Base-by-base conservation (phyloP, 192 early-diverging fungal species). In the Backusella tuberculispora region DNA sequence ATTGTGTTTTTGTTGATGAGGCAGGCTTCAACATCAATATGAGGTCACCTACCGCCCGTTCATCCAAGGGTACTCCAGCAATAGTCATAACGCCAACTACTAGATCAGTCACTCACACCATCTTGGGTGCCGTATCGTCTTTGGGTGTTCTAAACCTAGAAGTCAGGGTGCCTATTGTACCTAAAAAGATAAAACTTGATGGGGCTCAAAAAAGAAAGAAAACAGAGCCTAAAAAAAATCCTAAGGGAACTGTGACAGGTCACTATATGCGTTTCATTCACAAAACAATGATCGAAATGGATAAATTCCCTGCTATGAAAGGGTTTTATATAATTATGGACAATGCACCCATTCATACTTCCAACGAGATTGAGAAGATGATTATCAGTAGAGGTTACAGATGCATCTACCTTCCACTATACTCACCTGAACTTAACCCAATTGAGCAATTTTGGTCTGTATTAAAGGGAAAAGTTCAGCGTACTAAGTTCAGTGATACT, bases 111-210 rank as follows among this genome's bases (percentile, higher is more conserved):
- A 38, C 64, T 38, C 64, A 66, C 38, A 40, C 38, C 13, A 37
- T 37, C n/a, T 38, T 66, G 29, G 64, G 64, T 38, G 64, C 64
- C 12, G 38, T 66, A 38, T 66, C 64, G 13, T 29, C 64, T 66
- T 24, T 66, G 6, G 34, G 64, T 40, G 4, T 66, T 6, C 0
- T 34, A 66, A 41, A 66, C 38, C 2, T 66, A 34, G 38, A 34
- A 7, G 38, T 66, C 38, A 8, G 64, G 29, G 64, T 66, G 38
- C 64, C 64, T 38, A 66, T 38, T 12, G 2, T 7, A 41, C 64
- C n/a, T n/a, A n/a, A n/a, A n/a, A n/a, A n/a, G n/a, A n/a, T n/a
- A n/a, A n/a, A n/a, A n/a, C n/a, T n/a, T n/a, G n/a, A 47, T 47
- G 46, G 46, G 46, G 15, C 46, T 47, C 46, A 15, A 47, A 47